Evolutionary conservation across 257 asterid genomes (phyloP).

Genomic region (Coffea canephora): DNA sequence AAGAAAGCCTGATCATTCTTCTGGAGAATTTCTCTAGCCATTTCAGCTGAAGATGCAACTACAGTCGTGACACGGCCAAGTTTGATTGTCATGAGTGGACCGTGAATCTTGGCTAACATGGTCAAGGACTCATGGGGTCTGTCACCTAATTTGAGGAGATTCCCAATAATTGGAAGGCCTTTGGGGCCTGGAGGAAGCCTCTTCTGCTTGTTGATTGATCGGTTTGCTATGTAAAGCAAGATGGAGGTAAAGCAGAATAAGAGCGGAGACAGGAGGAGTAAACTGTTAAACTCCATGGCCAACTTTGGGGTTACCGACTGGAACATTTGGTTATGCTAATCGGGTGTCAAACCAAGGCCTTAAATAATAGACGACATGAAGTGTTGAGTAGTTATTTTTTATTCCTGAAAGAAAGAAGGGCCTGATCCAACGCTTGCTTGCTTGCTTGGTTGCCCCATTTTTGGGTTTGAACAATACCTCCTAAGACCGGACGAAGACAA

Average conservation of each 20-base stretch:
- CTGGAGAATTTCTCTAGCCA: conserved; percentile 29
- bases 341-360: too few relatives aligned
- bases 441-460: too few relatives aligned
- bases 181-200: conserved; percentile 37
- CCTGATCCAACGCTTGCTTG: too few relatives aligned
- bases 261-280: background rate
- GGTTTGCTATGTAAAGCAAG: background rate
- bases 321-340: too few relatives aligned
- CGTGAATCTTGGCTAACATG: conserved; percentile 25
- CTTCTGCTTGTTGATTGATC: conserved; percentile 12
- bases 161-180: conserved; percentile 34
- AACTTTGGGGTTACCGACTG: too few relatives aligned
- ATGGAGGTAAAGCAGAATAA: background rate
- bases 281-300: conserved; percentile 8
- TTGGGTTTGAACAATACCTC: too few relatives aligned
- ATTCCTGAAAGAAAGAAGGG: too few relatives aligned
- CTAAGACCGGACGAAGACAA: too few relatives aligned
- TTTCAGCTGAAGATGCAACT: conserved; percentile 29
- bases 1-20: conserved; percentile 25
- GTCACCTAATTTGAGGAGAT: conserved; percentile 26
- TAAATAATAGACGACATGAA: too few relatives aligned
- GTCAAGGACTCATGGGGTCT: conserved; percentile 31
- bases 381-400: too few relatives aligned
- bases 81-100: conserved; percentile 31
- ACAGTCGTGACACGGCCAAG: conserved; percentile 26